Evolutionary conservation across 495 filamentous ascomycete genomes (phyloP).

Genomic region (Melanomma pulvis-pyrius): DNA sequence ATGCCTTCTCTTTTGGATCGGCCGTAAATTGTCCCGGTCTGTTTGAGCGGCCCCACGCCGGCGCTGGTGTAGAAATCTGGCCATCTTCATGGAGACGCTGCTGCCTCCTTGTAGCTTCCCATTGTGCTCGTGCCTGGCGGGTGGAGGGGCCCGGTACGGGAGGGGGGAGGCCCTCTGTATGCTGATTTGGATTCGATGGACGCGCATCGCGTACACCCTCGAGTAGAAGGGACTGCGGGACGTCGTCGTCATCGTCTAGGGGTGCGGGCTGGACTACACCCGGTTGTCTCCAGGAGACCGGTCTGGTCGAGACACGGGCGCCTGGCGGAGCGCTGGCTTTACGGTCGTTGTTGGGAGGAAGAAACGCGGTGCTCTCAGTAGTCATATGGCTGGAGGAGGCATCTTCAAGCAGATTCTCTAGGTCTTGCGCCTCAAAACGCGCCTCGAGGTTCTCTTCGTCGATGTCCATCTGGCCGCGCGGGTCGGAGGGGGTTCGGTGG

Average conservation of each 20-base stretch:
- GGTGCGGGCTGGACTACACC: conserved; percentile 1
- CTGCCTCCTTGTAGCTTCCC: conserved; percentile 66
- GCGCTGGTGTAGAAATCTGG: conserved; percentile 1
- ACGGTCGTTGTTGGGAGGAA: conserved; percentile 31
- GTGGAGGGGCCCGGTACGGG: conserved; percentile 59
- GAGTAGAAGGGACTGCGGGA: conserved; percentile 84
- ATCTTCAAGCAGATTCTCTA: conserved; percentile 67
- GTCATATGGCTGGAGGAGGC: conserved; percentile 63
- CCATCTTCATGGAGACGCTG: conserved; percentile 60
- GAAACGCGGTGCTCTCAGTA: conserved; percentile 56
- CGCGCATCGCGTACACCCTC: conserved; percentile 52
- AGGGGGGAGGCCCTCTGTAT: conserved; percentile 28
- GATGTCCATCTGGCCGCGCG: conserved; percentile 65
- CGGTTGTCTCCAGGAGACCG: conserved; percentile 21
- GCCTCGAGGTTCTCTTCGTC: conserved; percentile 71
- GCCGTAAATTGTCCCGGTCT: conserved; percentile 18
- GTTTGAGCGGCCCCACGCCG: neutral
- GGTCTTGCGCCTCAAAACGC: conserved; percentile 70
- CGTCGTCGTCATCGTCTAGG: conserved; percentile 75
- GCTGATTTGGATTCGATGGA: neutral
- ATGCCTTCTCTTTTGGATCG: conserved; percentile 77
- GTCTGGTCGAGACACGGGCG: neutral
- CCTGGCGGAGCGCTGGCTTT: conserved; percentile 6
- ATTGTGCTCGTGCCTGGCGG: conserved; percentile 60
- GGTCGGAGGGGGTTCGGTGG: conserved; percentile 65